Percentiles rank a stretch among this genome's conserved stretches.
These are phyloP conservation scores for Epichloe hybrida DNA, from an alignment of 2,329 filamentous ascomycete genomes.

Conservation along the genomic window DNA sequence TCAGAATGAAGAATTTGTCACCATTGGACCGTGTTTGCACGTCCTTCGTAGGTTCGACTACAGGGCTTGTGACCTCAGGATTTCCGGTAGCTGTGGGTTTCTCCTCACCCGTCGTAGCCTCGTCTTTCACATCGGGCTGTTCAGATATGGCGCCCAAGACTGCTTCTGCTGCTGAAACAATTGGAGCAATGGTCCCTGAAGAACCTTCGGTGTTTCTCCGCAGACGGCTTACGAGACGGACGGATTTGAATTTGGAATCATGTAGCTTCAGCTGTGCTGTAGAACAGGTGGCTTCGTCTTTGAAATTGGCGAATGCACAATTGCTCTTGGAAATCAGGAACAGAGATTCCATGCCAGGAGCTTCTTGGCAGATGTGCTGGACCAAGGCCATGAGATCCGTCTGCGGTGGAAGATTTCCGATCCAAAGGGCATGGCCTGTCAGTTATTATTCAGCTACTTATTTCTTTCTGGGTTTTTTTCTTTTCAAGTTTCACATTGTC, in stretches of 20 bases:
- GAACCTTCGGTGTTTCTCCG: constrained; percentile 42
- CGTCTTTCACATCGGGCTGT: background rate
- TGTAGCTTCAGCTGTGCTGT: constrained; percentile 74
- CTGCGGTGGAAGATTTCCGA: constrained; percentile 81
- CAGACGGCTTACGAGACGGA: constrained; percentile 73
- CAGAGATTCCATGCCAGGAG: constrained; percentile 68
- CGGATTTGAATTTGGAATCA: constrained; percentile 78
- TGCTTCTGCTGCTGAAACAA: constrained; percentile 34
- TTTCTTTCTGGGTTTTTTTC: background rate
- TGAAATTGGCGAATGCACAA: constrained; percentile 93
- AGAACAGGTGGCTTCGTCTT: constrained; percentile 60
- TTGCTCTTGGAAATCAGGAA: constrained; percentile 96
- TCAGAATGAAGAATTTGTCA: constrained; percentile 66
- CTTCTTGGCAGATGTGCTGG: constrained; percentile 73
- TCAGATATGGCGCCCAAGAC: constrained; percentile 1
- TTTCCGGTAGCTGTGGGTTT: constrained; percentile 4
- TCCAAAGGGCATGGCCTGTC: constrained; percentile 79
- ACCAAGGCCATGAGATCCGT: constrained; percentile 76
- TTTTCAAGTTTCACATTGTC: background rate
- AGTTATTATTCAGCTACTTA: background rate
- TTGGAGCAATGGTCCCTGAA: constrained; percentile 36
- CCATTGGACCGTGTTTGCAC: background rate
- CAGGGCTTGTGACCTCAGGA: background rate
- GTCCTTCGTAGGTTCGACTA: background rate
- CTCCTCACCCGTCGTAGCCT: background rate